A percentile compares a stretch with the other conserved stretches of the same genome.
Conservation (phyloP, 1,139 yeast genomes). For the Sugiyamaella castrensis region DNA sequence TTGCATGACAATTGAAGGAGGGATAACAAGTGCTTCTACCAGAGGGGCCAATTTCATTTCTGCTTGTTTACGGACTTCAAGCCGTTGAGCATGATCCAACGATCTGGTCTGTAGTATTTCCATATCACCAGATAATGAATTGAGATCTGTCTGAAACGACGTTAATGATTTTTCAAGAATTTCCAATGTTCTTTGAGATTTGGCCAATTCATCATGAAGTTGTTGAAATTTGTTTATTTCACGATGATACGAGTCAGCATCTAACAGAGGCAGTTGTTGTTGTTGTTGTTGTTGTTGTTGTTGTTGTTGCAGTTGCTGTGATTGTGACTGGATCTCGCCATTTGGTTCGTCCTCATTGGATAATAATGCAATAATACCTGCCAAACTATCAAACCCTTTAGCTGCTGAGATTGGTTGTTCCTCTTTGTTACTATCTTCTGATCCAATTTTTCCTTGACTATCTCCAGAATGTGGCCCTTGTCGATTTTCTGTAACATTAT, state of each 20-base stretch:
- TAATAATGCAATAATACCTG: neutral
- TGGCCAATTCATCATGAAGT: constrained; percentile 41
- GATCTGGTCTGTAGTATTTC: constrained; percentile 58
- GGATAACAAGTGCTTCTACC: constrained; percentile 67
- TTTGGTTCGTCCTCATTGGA: too few relatives aligned
- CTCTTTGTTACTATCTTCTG: neutral
- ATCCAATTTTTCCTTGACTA: neutral
- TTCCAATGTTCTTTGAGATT: constrained; percentile 41
- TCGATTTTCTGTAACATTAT: constrained; percentile 8
- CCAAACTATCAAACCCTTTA: neutral
- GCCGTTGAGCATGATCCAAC: constrained; percentile 53
- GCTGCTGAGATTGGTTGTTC: neutral
- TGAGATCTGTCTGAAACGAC: constrained; percentile 56
- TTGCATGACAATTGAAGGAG: constrained; percentile 50
- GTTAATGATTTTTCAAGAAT: constrained; percentile 44
- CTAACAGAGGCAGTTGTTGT: neutral
- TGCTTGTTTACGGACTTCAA: constrained; percentile 52
- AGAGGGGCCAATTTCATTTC: constrained; percentile 65
- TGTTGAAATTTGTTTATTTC: constrained; percentile 36
- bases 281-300: neutral
- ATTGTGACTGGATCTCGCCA: neutral
- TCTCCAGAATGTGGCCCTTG: constrained; percentile 1
- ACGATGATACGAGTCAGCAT: constrained; percentile 11
- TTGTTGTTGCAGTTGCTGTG: constrained; percentile 9
- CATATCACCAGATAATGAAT: constrained; percentile 57